phyloP scores from a whole-genome alignment of 2,329 filamentous ascomycete genomes.

The Aspergillus glaucus region DNA sequence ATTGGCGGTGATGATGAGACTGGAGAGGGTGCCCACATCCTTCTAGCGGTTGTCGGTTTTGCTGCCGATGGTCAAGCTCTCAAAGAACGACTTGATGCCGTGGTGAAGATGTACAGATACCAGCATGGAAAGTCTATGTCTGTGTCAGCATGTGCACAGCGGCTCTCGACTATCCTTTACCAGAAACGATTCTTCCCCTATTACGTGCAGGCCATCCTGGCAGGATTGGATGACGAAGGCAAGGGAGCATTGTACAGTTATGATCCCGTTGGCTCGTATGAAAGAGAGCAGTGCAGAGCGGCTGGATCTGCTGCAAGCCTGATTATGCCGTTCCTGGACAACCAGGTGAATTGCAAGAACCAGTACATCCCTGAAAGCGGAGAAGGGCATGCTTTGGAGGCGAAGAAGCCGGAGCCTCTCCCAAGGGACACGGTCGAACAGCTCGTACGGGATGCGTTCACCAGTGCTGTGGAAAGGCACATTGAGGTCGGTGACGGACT shows the following conservation, averaged over 20 bases:
- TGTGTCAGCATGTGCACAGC: slow-evolving; percentile 88
- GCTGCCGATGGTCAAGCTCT: slow-evolving; percentile 90
- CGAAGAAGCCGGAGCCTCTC: slow-evolving; percentile 56
- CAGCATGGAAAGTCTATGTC: slow-evolving; percentile 96
- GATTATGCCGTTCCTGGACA: slow-evolving; percentile 99
- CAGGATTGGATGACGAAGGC: slow-evolving; percentile 88
- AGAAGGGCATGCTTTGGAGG: slow-evolving; percentile 69
- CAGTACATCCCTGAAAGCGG: slow-evolving; percentile 87
- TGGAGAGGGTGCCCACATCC: slow-evolving; percentile 76
- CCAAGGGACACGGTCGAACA: slow-evolving; percentile 69
- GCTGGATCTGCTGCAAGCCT: slow-evolving; percentile 86
- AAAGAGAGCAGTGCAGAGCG: slow-evolving; percentile 91
- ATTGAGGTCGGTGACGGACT: slow-evolving; percentile 96
- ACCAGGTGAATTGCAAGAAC: slow-evolving; percentile 99
- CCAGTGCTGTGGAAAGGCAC: slow-evolving; percentile 94
- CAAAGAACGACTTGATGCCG: slow-evolving; percentile 85
- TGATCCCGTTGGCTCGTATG: slow-evolving; percentile 95
- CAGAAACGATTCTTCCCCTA: slow-evolving; percentile 98
- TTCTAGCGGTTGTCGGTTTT: slow-evolving; percentile 92
- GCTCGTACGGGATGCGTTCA: slow-evolving; percentile 94
- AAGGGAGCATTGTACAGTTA: slow-evolving; percentile 94
- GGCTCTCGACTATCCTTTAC: slow-evolving; percentile 92
- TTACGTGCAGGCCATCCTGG: slow-evolving; percentile 92
- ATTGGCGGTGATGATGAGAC: slow-evolving; percentile 86
- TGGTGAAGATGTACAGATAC: slow-evolving; percentile 99